Evolutionary conservation across 1,139 yeast species (phyloP), one percentile per base, ranked within the genome.

Genomic region (Debaryomyces singareniensis): DNA sequence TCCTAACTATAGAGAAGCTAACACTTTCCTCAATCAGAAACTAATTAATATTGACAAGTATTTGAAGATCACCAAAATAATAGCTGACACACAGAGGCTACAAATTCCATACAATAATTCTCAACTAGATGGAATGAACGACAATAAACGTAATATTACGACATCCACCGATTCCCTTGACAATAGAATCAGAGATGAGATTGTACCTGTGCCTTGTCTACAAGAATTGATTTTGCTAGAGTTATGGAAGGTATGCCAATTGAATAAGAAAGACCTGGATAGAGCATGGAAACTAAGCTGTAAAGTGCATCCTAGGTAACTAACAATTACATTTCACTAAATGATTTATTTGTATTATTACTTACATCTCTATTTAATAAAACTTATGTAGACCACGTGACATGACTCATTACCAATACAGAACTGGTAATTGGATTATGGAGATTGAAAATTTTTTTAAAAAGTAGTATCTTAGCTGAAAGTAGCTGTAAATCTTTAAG

Each of bases 1-100:
- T 51, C 73, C 86, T 22, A 79, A 72, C 42, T 75, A 69, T 47
- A 63, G 87, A 47, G 72, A 68, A 37, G 78, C 78, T 15, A 68
- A 74, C 32, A 65, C 76, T 10, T 78, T 79, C 45, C 67, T 70
- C 45, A 68, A 64, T 42, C 75, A 71, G 40, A 72, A 72, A 40
- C 67, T 79, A 42, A 77, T 89, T 47, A 87, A 89, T 49, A 76
- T 86, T 43, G 96, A 86, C 51, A 83, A 89, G 47, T 84, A 82
- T 51, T 68, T 73, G 53, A 82, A 82, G 47, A 71, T 81, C 27
- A 77, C 95, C 3, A 67, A 78, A 36, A 72, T 84, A 27, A 71
- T 87, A 31, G 78, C 89, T n/a, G 86, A 79, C 40, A 61, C 86
- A 27, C 95, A 85, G 55, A 72, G 72, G 35, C 68, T 84, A 42